Base-by-base conservation (phyloP, 108 stramenopile genomes). In the Cyclotella sp. region DNA sequence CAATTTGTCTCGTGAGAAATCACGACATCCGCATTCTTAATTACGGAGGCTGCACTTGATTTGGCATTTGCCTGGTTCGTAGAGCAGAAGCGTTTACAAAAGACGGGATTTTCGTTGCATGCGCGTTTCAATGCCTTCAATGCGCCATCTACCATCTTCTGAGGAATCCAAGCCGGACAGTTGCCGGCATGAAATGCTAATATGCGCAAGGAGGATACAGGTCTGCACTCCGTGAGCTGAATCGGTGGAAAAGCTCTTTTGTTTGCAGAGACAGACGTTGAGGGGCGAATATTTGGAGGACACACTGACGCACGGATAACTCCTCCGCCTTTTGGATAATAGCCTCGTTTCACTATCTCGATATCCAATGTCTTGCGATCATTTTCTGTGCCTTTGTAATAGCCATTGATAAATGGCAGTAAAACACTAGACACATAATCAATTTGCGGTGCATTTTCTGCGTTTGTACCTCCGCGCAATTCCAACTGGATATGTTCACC, bases 371-470 rank as follows among this genome's bases (percentile, higher is more conserved):
- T 28, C 1, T 26, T 28, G 24, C 39, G 19, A 42, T 53, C n/a
- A 8, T 46, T 28, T 64, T 45, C 19, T 80, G 86, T 0, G 4
- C 24, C 24, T 58, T 43, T 15, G 13, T 47, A 55, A 42, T 70
- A 57, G n/a, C 19, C 16, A 70, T 70, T 70, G 54, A 70, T 43
- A 28, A 70, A 70, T 13, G 75, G 75, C 30, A 49, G 18, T 72
- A 91, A 85, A 12, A 91, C 78, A 21, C 70, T 47, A 43, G 75
- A 70, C 71, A 84, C 84, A 75, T 91, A 91, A 68, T 91, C 91
- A 62, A 82, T 82, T 47, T 86, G 87, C 13, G 91, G 91, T 39
- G 91, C 91, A 72, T 86, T 75, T n/a, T 63, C 58, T 13, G 91
- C 88, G 74, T 91, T 87, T 14, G 91, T 89, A 2, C 88, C 91